phyloP scores from a whole-genome alignment of 2,329 filamentous ascomycete genomes.

The Cadophora gregata region DNA sequence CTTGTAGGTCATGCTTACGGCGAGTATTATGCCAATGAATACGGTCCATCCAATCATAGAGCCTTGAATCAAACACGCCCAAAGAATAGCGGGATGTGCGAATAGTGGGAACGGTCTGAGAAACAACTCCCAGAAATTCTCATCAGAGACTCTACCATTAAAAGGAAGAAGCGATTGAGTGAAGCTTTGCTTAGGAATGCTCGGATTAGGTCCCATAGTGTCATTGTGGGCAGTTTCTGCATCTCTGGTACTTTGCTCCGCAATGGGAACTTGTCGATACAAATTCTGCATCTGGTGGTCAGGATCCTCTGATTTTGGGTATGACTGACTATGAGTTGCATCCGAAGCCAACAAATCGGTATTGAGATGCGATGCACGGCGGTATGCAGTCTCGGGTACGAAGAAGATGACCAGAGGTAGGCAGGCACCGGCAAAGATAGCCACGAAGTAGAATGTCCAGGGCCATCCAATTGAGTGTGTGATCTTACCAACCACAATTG shows the following conservation, averaged over 20 bases:
- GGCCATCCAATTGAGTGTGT: slow-evolving; percentile 77
- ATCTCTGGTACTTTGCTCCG: neutral
- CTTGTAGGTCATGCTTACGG: slow-evolving; percentile 40
- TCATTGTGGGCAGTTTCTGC: slow-evolving; percentile 17
- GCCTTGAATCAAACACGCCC: slow-evolving; percentile 81
- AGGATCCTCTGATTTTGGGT: slow-evolving; percentile 8
- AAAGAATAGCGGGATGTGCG: slow-evolving; percentile 83
- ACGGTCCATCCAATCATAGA: slow-evolving; percentile 95
- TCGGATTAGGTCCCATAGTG: slow-evolving; percentile 13
- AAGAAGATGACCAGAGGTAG: slow-evolving; percentile 77
- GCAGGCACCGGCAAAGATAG: slow-evolving; percentile 78
- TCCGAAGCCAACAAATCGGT: slow-evolving; percentile 61
- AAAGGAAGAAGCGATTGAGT: slow-evolving; percentile 69
- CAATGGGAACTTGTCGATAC: neutral
- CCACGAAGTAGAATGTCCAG: slow-evolving; percentile 88
- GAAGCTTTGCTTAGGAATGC: slow-evolving; percentile 60
- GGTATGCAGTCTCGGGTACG: slow-evolving; percentile 84
- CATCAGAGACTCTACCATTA: slow-evolving; percentile 81
- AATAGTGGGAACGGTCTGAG: slow-evolving; percentile 84
- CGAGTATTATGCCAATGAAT: slow-evolving; percentile 84
- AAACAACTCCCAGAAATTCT: slow-evolving; percentile 69
- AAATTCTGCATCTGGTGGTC: slow-evolving; percentile 7
- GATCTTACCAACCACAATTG: slow-evolving; percentile 89
- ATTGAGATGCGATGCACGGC: slow-evolving; percentile 69
- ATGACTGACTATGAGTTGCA: slow-evolving; percentile 22